Percentiles rank a stretch among this genome's conserved stretches.
These are phyloP conservation scores for Coniochaeta sp. DNA, from an alignment of 2,329 filamentous ascomycete genomes.

Conservation along the genomic window DNA sequence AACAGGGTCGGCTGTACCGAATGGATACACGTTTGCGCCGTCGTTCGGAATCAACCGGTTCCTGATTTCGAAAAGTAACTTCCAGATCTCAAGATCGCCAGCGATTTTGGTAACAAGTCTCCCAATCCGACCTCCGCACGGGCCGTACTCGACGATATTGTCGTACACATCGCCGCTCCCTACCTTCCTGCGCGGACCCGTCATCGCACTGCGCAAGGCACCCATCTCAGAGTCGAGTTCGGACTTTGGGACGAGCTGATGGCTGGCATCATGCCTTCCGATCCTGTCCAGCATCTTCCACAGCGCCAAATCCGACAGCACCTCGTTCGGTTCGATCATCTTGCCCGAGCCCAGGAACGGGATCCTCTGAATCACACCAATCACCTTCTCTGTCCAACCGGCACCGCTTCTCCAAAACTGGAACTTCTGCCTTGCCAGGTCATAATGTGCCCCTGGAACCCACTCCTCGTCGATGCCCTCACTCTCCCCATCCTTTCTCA, in stretches of 20 bases:
- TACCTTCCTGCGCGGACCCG: not conserved
- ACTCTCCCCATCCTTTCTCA: constrained; percentile 5
- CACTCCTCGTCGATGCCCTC: constrained; percentile 11
- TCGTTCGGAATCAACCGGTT: not conserved
- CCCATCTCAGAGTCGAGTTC: not conserved
- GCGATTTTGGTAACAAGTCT: not conserved
- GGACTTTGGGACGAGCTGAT: not conserved
- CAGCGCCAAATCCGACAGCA: constrained; percentile 1
- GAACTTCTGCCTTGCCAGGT: constrained; percentile 12
- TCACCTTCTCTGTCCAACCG: not conserved
- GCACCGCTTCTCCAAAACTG: constrained; percentile 2
- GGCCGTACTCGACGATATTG: not conserved
- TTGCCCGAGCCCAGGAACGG: not conserved
- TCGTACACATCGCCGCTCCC: not conserved
- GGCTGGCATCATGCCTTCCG: not conserved
- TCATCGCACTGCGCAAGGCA: not conserved
- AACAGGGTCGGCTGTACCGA: not conserved
- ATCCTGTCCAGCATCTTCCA: constrained; percentile 1
- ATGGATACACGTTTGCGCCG: not conserved
- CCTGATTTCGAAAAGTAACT: not conserved
- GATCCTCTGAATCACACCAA: not conserved
- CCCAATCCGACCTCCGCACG: not conserved
- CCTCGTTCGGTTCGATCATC: constrained; percentile 1
- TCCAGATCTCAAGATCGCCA: not conserved
- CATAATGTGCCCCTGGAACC: constrained; percentile 17